Conservation (phyloP, 75 land plant species). For the Pinus albicaulis region DNA sequence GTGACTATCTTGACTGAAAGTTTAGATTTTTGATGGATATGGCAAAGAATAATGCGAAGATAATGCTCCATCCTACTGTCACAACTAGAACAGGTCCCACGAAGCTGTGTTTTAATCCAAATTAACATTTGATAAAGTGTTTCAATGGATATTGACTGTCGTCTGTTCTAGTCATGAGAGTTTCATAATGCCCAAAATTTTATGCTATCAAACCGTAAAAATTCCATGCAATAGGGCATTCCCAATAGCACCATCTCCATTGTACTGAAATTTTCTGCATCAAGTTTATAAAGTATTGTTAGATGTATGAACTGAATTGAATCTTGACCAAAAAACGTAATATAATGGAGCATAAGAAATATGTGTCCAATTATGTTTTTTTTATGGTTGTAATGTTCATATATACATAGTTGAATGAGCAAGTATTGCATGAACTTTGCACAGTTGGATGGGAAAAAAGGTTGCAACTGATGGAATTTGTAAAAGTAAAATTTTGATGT, state of each 20-base stretch:
- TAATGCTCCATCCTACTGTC: slow-evolving; percentile 6
- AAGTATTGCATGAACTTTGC: too few relatives aligned
- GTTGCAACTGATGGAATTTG: too few relatives aligned
- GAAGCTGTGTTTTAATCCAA: slow-evolving; percentile 26
- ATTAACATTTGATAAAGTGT: slow-evolving; percentile 15
- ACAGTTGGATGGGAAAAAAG: too few relatives aligned
- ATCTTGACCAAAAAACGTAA: too few relatives aligned
- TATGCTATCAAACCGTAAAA: slow-evolving; percentile 30
- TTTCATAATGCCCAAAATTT: slow-evolving; percentile 28
- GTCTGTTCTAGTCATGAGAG: slow-evolving; percentile 17
- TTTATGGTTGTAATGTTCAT: too few relatives aligned
- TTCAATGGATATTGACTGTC: slow-evolving; percentile 16
- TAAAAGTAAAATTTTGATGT: too few relatives aligned
- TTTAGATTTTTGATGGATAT: slow-evolving; percentile 27
- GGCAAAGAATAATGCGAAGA: slow-evolving; percentile 19
- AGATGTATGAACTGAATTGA: too few relatives aligned
- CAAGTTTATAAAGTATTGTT: too few relatives aligned
- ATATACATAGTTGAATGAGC: too few relatives aligned
- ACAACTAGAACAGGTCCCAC: slow-evolving; percentile 17
- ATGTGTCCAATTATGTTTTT: too few relatives aligned
- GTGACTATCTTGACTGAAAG: slow-evolving; percentile 38
- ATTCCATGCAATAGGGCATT: slow-evolving; percentile 27
- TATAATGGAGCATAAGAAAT: too few relatives aligned
- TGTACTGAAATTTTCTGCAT: slow-evolving; percentile 34
- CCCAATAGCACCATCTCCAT: slow-evolving; percentile 44